Evolutionary conservation across 2,329 filamentous ascomycete species (phyloP), one percentile per base, ranked within the genome.

Genomic region (Colletotrichum melonis): DNA sequence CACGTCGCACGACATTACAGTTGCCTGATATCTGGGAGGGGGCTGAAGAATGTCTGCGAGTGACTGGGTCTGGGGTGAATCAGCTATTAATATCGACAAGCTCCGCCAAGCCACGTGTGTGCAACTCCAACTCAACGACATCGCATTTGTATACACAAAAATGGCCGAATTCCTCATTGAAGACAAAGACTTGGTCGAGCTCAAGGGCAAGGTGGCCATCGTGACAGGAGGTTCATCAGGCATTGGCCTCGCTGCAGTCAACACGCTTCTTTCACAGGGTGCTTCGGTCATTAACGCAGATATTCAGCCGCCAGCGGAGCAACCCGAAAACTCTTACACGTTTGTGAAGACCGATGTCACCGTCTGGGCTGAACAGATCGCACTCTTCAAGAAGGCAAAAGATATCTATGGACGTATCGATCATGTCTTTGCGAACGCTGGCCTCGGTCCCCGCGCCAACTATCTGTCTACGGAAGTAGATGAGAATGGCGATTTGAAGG

Each of bases 181-280:
- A 55, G 84, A 88, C 72, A 79, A 82, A 11, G 82, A 85, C 55
- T 78, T 89, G 5, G 73, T 75, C 14, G 75, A 78, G 54, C 85
- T 95, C 54, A 84, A 84, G 19, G 89, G 90, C 73, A 92, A 91
- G 78, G 88, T 94, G 1, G 89, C 94, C 59, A 81, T 94, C 38
- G 91, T 95, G 4, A 93, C 92, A 2, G 93, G 93, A 22, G 93
- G 89, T 66, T 93, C 90, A 2, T 87, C 91, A 72, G 94, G 94
- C 0, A 86, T 95, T 11, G 93, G 93, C n/a, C 83, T 96, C 22
- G 90, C 92, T 67, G 90, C 90, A 1, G 84, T 86, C 8, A 79
- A 86, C 9, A 81, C 88, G 2, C 84, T 91, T 16, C 81, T 91
- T 8, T 80, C 84, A 1, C 79, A 86, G 1, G 89, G 89, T 24